phyloP scores from a whole-genome alignment of 1,284 basidiomycete species.

The Ceratobasidium theobromae region DNA sequence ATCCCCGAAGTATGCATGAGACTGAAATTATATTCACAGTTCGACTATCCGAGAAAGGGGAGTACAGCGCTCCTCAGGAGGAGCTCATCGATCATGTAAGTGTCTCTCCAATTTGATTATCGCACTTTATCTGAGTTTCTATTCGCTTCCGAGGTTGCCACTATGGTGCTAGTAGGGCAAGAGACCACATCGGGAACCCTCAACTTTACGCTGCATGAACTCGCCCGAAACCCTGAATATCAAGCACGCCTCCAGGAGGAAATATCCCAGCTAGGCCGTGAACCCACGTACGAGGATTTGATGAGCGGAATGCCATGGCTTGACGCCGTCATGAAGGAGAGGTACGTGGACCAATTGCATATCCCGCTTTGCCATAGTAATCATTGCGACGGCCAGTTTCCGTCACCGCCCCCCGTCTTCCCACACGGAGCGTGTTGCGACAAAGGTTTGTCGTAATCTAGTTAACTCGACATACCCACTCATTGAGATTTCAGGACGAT shows the following conservation, averaged over 20 bases:
- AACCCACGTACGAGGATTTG: slow-evolving; percentile 52
- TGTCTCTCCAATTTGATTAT: neutral
- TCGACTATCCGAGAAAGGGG: neutral
- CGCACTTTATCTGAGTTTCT: neutral
- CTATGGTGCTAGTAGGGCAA: slow-evolving; percentile 40
- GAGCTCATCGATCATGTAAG: slow-evolving; percentile 36
- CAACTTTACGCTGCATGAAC: slow-evolving; percentile 51
- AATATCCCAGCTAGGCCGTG: slow-evolving; percentile 42
- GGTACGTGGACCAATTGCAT: slow-evolving; percentile 30
- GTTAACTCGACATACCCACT: neutral
- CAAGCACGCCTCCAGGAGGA: slow-evolving; percentile 57
- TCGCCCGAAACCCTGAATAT: slow-evolving; percentile 50
- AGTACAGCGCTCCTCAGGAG: slow-evolving; percentile 5
- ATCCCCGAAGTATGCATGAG: neutral
- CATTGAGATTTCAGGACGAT: slow-evolving; percentile 34
- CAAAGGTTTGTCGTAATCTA: neutral
- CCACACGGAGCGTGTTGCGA: slow-evolving; percentile 36
- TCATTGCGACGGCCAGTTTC: slow-evolving; percentile 35
- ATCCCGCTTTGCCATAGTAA: neutral
- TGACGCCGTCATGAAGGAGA: slow-evolving; percentile 49
- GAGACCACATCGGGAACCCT: slow-evolving; percentile 40
- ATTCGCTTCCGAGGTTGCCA: slow-evolving; percentile 34
- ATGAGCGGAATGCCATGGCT: slow-evolving; percentile 48
- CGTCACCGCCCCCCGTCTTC: slow-evolving; percentile 38
- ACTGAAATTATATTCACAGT: neutral